These are phyloP conservation scores for Olyra latifolia DNA, from an alignment of 176 grass and related monocot genomes.

Conservation along the genomic window DNA sequence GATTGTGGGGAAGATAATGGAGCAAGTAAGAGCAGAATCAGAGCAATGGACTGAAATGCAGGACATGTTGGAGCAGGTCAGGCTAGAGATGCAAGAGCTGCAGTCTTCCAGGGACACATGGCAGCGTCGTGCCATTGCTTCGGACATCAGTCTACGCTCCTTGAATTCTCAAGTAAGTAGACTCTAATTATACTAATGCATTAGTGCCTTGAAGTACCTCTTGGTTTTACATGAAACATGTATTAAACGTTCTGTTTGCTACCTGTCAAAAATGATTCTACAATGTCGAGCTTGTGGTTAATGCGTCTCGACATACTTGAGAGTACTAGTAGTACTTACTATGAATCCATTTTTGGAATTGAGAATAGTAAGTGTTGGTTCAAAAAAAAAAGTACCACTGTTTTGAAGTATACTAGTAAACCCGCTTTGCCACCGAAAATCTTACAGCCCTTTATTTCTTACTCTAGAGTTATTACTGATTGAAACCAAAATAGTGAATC, in stretches of 20 bases:
- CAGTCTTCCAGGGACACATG: slow-evolving; percentile 71
- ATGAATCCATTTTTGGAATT: background rate
- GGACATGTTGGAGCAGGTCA: slow-evolving; percentile 91
- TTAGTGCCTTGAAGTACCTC: background rate
- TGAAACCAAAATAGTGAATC: slow-evolving; percentile 4
- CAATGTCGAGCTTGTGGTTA: background rate
- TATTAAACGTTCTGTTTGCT: background rate
- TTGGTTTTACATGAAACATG: background rate
- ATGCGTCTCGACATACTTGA: background rate
- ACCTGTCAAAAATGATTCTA: background rate
- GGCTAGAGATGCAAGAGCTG: slow-evolving; percentile 81
- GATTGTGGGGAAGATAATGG: slow-evolving; percentile 74
- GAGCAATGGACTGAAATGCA: slow-evolving; percentile 98
- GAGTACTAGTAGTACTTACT: background rate
- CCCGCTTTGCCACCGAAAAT: background rate
- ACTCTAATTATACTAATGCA: background rate
- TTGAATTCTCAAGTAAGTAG: slow-evolving; percentile 74
- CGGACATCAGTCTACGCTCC: slow-evolving; percentile 67
- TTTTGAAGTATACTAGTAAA: background rate
- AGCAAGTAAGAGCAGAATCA: slow-evolving; percentile 83
- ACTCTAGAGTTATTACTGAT: background rate
- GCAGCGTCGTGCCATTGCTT: slow-evolving; percentile 69
- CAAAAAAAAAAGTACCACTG: background rate
- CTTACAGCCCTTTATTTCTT: background rate
- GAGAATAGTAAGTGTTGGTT: background rate